Evolutionary conservation across 2,329 filamentous ascomycete genomes (phyloP).

Genomic region (Neopestalotiopsis clavispora): DNA sequence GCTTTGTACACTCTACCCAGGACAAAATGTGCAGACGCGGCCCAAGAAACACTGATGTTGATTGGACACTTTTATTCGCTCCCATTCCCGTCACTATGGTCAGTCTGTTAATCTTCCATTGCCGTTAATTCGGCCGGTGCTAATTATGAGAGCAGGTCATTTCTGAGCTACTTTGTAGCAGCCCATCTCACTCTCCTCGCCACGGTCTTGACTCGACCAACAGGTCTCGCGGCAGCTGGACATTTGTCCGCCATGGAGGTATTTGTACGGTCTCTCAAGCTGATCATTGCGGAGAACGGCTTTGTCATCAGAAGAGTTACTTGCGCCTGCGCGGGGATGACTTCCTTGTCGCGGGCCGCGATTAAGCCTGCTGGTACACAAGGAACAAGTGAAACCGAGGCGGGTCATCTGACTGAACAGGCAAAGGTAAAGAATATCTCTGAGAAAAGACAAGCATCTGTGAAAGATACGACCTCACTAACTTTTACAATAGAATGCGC

Average conservation of each 20-base stretch:
- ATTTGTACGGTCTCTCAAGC: not conserved
- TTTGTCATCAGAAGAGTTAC: not conserved
- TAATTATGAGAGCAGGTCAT: constrained; percentile 3
- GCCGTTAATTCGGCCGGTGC: too few species aligned
- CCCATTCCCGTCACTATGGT: not conserved
- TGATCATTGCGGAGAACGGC: not conserved
- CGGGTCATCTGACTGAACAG: not conserved
- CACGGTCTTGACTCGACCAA: not conserved
- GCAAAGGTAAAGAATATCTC: not conserved
- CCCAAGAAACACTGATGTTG: not conserved
- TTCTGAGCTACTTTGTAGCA: constrained; percentile 1
- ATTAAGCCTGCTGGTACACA: not conserved
- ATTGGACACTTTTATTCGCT: not conserved
- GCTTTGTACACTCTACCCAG: not conserved
- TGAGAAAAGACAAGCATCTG: not conserved
- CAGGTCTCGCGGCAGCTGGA: not conserved
- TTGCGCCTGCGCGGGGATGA: not conserved
- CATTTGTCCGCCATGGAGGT: not conserved
- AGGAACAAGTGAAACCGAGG: not conserved
- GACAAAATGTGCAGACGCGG: not conserved
- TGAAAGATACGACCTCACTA: not conserved
- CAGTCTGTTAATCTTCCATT: not conserved
- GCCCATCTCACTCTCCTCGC: not conserved
- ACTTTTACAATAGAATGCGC: not conserved
- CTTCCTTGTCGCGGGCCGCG: not conserved